Conservation (phyloP, 1,139 yeast genomes). For the Geotrichum fermentans region DNA sequence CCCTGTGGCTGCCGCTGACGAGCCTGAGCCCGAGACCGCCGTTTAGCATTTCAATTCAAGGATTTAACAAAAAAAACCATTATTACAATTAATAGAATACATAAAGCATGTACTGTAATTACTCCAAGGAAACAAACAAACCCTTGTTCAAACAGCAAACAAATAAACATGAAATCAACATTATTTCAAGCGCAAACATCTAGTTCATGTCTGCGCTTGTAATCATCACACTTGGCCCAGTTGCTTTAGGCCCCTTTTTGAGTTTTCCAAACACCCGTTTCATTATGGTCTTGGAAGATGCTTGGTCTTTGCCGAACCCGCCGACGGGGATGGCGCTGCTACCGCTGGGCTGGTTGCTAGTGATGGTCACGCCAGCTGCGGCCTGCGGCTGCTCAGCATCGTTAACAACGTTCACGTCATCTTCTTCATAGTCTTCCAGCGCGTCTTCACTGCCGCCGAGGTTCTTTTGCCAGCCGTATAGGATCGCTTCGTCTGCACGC, state of each 20-base stretch:
- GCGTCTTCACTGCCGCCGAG: conserved; percentile 25
- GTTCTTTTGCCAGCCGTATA: conserved; percentile 34
- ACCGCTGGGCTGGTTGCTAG: not conserved
- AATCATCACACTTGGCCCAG: conserved; percentile 14
- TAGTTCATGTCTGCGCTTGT: conserved; percentile 20
- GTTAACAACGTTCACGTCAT: not conserved
- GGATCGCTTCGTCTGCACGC: conserved; percentile 33
- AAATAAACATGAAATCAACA: not conserved
- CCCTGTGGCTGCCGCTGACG: not conserved
- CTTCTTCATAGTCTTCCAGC: conserved; percentile 17
- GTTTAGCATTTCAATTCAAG: not conserved
- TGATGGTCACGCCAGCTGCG: not conserved
- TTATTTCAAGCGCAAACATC: not conserved
- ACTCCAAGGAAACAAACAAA: too few species aligned
- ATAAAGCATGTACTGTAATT: too few species aligned
- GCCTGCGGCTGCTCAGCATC: not conserved
- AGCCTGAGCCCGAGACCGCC: not conserved
- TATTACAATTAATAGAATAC: too few species aligned
- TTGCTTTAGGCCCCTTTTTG: conserved; percentile 20
- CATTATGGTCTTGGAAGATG: conserved; percentile 19
- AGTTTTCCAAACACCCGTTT: conserved; percentile 31
- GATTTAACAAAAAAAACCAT: not conserved
- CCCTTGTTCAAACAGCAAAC: not conserved
- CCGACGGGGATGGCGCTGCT: conserved; percentile 24
- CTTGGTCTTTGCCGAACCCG: conserved; percentile 24